phyloP scores from a whole-genome alignment of 139 green algal species.

The Diplosphaera chodatii region DNA sequence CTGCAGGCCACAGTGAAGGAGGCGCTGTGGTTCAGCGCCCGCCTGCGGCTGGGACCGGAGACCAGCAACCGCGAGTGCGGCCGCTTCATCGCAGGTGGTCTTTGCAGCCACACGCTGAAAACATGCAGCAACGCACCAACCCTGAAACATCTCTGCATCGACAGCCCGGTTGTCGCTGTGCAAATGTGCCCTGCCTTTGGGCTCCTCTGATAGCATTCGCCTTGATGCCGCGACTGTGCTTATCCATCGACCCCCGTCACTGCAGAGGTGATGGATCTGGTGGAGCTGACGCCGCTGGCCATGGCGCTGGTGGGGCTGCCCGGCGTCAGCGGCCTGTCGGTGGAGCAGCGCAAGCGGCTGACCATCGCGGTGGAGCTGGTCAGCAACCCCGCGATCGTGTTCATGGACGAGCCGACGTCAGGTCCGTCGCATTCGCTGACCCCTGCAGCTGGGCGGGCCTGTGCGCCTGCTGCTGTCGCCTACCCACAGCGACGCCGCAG shows the following conservation, averaged over 20 bases:
- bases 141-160: no score
- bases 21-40: slow-evolving; percentile 37
- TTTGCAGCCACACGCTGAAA: no score
- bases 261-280: slow-evolving; percentile 46
- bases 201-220: no score
- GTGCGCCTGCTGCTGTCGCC: neutral
- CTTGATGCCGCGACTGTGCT: no score
- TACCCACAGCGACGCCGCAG: no score
- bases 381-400: slow-evolving; percentile 44
- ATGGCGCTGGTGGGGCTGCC: slow-evolving; percentile 33
- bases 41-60: slow-evolving; percentile 27
- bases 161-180: no score
- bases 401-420: slow-evolving; percentile 41
- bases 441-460: no score
- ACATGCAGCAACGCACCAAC: no score
- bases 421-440: no score
- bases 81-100: neutral
- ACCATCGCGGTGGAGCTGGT: slow-evolving; percentile 52
- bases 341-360: slow-evolving; percentile 53
- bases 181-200: no score
- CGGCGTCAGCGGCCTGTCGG: slow-evolving; percentile 30
- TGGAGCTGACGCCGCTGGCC: slow-evolving; percentile 41
- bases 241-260: no score
- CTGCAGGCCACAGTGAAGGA: slow-evolving; percentile 35
- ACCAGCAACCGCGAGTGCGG: slow-evolving; percentile 6